These are phyloP conservation scores for Globisporangium solare DNA, from an alignment of 352 stramenopile species.

Conservation along the genomic window DNA sequence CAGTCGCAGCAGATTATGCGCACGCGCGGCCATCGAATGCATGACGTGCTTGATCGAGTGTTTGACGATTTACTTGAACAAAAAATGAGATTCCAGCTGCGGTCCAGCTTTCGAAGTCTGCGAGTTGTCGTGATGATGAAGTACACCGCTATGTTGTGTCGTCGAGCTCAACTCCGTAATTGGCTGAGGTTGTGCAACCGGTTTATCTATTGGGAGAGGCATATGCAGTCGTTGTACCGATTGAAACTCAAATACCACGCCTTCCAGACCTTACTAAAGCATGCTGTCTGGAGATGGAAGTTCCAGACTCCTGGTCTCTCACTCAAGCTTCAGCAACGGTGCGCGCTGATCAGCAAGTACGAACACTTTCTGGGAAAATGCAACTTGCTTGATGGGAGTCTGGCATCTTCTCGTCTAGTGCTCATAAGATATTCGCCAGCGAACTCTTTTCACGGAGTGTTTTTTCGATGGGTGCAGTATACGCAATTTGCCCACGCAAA, in stretches of 20 bases:
- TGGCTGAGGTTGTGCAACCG: conserved; percentile 55
- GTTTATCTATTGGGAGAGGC: conserved; percentile 45
- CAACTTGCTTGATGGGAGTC: conserved; percentile 28
- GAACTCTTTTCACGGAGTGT: conserved; percentile 38
- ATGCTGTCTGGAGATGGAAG: conserved; percentile 49
- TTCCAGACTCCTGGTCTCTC: conserved; percentile 38
- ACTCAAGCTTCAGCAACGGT: conserved; percentile 27
- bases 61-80: conserved; percentile 49
- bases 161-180: conserved; percentile 47
- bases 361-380: conserved; percentile 27
- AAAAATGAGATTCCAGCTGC: conserved; percentile 32
- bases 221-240: conserved; percentile 34
- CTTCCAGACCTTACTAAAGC: conserved; percentile 39
- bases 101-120: conserved; percentile 52
- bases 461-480: conserved; percentile 58
- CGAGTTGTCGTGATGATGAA: conserved; percentile 46
- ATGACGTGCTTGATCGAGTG: conserved; percentile 59
- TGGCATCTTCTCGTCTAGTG: conserved; percentile 25
- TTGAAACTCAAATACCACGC: conserved; percentile 35
- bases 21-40: conserved; percentile 39
- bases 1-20: conserved; percentile 47
- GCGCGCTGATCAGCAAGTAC: conserved; percentile 34
- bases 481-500: conserved; percentile 33
- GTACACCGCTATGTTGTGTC: conserved; percentile 35
- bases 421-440: conserved; percentile 38